Conservation (phyloP, 495 filamentous ascomycete species). For the Penicillium ochrochloron region DNA sequence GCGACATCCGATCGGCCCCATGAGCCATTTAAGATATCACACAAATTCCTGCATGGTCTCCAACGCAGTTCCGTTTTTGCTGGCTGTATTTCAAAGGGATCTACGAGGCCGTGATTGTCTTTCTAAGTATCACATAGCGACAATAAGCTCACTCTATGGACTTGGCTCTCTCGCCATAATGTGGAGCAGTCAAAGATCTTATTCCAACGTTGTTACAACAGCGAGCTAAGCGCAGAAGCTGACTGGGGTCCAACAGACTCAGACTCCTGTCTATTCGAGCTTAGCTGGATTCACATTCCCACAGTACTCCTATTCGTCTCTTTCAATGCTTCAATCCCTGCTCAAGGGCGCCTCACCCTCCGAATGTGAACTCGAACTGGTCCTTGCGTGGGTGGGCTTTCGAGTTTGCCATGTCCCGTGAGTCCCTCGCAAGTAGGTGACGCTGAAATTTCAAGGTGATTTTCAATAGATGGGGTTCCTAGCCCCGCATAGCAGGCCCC, state of each 20-base stretch:
- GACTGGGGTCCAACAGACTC: not conserved
- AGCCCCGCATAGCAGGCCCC: not conserved
- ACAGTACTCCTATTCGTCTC: not conserved
- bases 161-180: too few relatives aligned
- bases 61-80: not conserved
- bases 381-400: not conserved
- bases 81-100: not conserved
- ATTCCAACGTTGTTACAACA: not conserved
- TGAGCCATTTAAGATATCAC: not conserved
- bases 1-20: not conserved
- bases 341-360: not conserved
- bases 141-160: too few relatives aligned
- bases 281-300: not conserved
- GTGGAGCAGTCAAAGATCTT: not conserved
- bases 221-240: not conserved
- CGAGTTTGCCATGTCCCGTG: too few relatives aligned
- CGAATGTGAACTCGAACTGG: not conserved
- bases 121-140: not conserved
- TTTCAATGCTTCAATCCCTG: not conserved
- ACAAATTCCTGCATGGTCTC: not conserved
- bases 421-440: too few relatives aligned
- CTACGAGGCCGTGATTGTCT: not conserved
- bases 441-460: not conserved
- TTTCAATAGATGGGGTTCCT: not conserved
- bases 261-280: not conserved